Base-by-base conservation (phyloP, 768 basidiomycete genomes). In the Udeniomyces megalosporus region DNA sequence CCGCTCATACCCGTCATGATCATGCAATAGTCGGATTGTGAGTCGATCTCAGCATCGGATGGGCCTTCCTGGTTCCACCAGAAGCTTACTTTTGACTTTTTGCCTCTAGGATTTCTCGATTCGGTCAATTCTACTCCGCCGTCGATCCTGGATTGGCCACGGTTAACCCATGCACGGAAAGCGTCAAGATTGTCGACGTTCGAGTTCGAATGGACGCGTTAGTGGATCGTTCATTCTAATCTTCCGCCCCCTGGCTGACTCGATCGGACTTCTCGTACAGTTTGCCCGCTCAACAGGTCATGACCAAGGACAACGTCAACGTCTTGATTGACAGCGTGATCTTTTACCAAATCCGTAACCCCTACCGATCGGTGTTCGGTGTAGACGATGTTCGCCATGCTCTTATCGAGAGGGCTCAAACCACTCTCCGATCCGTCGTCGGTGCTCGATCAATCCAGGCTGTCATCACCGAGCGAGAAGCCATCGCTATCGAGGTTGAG, bases 121-220 rank as follows among this genome's bases (percentile, higher is more conserved):
- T 56, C 57, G 60, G 65, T 24, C 49, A 48, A 45, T 61, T 66
- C 31, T 62, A 58, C 53, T 46, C 53, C 42, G 29, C 59, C 10
- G 64, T 60, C 46, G 64, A 65, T 29, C 63, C 63, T 10, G 63
- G 63, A 38, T 51, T 65, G 10, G 29, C 28, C 45, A 65, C 52
- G 32, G 63, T 65, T n/a, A 63, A 63, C 29, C 29, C 47, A 65
- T 93, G 91, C 79, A 87, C 89, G 17, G 93, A 97, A 73, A 79
- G 80, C 1, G 79, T 97, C 48, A 82, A 83, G 62, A 73, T 85
- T 52, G 88, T 96, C 67, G 88, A 95, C 71, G 91, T 96, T 74
- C 93, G 92, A 74, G 93, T 97, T 67, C 91, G 93, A 73, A 90
- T 96, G 68, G 85, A 82, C n/a, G n/a, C n/a, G n/a, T n/a, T n/a